Conservation (phyloP, 2,329 filamentous ascomycete genomes). For the Claviceps spartinae region DNA sequence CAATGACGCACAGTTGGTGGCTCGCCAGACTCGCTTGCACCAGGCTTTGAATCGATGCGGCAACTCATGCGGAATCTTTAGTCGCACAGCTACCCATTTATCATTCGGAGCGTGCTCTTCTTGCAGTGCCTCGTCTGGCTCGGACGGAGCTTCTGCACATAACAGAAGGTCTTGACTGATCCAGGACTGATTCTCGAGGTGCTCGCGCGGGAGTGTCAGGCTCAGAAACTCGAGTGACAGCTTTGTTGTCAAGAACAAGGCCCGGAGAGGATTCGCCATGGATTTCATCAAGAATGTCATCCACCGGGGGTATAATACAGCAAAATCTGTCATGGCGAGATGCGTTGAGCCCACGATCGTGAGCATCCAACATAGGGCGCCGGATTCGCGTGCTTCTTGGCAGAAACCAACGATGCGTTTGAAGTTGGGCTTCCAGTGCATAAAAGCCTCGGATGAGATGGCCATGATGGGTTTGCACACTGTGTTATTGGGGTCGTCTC, state of each 20-base stretch:
- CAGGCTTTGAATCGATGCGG: slow-evolving; percentile 32
- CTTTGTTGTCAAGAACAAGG: slow-evolving; percentile 49
- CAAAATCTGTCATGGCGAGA: slow-evolving; percentile 53
- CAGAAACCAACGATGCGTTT: slow-evolving; percentile 41
- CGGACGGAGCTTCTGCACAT: slow-evolving; percentile 22
- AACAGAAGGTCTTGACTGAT: slow-evolving; percentile 38
- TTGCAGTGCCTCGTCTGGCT: slow-evolving; percentile 30
- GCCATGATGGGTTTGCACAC: slow-evolving; percentile 42
- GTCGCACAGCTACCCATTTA: slow-evolving; percentile 42
- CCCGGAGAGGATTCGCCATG: slow-evolving; percentile 47
- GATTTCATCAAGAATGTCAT: slow-evolving; percentile 47
- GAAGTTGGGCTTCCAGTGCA: slow-evolving; percentile 55
- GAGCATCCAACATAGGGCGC: slow-evolving; percentile 34
- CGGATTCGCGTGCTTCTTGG: slow-evolving; percentile 36
- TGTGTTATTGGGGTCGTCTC: slow-evolving; percentile 28
- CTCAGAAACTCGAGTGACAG: slow-evolving; percentile 49
- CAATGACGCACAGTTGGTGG: slow-evolving; percentile 5
- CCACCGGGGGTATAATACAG: slow-evolving; percentile 46
- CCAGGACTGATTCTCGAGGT: slow-evolving; percentile 36
- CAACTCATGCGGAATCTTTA: slow-evolving; percentile 46
- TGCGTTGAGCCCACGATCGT: slow-evolving; percentile 48
- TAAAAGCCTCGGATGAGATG: slow-evolving; percentile 56
- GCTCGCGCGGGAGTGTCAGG: slow-evolving; percentile 33
- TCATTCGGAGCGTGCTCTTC: slow-evolving; percentile 40
- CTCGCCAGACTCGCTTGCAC: slow-evolving; percentile 22